Evolutionary conservation across 179 eudicot species (phyloP), one percentile per base, ranked within the genome.

Genomic region (Gypsophila paniculata): DNA sequence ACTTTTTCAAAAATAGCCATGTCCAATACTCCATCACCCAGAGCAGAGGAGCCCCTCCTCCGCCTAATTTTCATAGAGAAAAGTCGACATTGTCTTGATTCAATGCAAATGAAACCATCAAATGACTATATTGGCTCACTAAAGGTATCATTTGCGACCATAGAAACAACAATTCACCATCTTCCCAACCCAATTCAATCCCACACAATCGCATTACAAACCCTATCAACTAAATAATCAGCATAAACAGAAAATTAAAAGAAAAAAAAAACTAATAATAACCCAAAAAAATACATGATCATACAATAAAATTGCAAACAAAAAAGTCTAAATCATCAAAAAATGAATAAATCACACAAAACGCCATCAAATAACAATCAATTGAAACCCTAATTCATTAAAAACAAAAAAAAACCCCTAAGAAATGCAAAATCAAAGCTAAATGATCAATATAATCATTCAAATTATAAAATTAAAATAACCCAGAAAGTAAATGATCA

Each of bases 331-430:
- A 3, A 58, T 58, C 3, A 59, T 42, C 21, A 68, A 60, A 48
- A 39, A 26, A 26, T 18, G 2, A 71, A 11, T 2, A 55, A 46
- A 55, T 2, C 18, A 70, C 2, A 34, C 26, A 60, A 60, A 60
- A 71, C 13, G 1, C 64, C 17, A 63, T 42, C 7, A 76, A 76
- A 70, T 36, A 32, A 6, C 25, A 55, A 32, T 6, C 38, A 74
- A 36, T 49, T 19, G 59, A 58, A n/a, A 42, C 46, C 46, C 46
- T 42, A 65, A 53, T 29, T 13, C 64, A 65, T 18, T n/a, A n/a
- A n/a, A n/a, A n/a, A n/a, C n/a, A 4, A 29, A 29, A 29, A 29
- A 29, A 29, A 29, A n/a, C n/a, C n/a, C 34, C 4, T 1, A 29
- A 29, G 4, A 29, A 29, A 29, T 29, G 34, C 34, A 29, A 29